Conservation (phyloP, 2,329 filamentous ascomycete species). For the Penicillium sp. region DNA sequence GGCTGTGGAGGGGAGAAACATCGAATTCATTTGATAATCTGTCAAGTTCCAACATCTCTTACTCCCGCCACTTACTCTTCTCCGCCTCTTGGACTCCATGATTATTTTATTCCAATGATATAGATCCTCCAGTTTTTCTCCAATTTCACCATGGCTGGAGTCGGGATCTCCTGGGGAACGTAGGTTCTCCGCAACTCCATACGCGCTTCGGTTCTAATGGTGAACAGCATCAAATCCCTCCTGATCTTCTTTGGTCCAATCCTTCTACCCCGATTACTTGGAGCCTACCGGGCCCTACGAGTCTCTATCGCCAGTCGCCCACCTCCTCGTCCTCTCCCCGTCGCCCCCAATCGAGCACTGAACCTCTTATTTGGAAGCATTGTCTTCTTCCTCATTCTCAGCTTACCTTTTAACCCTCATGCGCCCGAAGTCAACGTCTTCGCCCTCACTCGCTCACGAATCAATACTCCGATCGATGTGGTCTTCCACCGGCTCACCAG, state of each 20-base stretch:
- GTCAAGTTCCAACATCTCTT: no score
- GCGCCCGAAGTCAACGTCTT: slow-evolving; percentile 68
- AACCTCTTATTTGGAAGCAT: slow-evolving; percentile 57
- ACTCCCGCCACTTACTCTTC: no score
- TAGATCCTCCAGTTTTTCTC: not conserved
- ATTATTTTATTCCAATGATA: not conserved
- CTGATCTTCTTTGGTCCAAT: slow-evolving; percentile 46
- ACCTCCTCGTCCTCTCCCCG: slow-evolving; percentile 38
- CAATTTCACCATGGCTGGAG: slow-evolving; percentile 18
- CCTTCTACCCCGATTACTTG: slow-evolving; percentile 40
- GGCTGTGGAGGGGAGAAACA: no score
- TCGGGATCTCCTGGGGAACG: slow-evolving; percentile 34
- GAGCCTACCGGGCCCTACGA: slow-evolving; percentile 37
- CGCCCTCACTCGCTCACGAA: slow-evolving; percentile 70
- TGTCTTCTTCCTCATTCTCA: slow-evolving; percentile 57
- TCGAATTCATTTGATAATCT: no score
- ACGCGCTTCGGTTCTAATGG: slow-evolving; percentile 3
- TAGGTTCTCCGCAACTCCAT: slow-evolving; percentile 15
- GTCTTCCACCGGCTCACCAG: slow-evolving; percentile 72
- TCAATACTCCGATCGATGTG: slow-evolving; percentile 81
- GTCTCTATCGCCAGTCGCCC: slow-evolving; percentile 37
- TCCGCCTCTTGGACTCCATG: no score
- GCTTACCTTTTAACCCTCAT: slow-evolving; percentile 67
- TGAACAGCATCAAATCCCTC: slow-evolving; percentile 42
- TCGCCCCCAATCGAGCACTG: slow-evolving; percentile 38